Evolutionary conservation across 1,284 basidiomycete genomes (phyloP).

Genomic region (Ustilago tritici): DNA sequence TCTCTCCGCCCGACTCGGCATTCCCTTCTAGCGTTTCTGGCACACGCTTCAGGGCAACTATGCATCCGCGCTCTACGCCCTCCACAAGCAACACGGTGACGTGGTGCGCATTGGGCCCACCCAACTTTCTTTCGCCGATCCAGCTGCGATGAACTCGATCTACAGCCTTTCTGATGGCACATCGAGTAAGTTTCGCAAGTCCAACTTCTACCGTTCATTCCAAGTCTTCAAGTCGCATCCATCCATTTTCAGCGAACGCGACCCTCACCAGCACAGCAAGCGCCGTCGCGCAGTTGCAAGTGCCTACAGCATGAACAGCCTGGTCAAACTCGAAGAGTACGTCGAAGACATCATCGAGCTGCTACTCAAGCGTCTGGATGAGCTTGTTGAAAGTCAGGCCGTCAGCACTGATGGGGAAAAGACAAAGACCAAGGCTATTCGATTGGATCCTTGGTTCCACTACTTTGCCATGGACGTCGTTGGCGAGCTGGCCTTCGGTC

Average conservation of each 20-base stretch:
- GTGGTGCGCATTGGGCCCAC: constrained; percentile 61
- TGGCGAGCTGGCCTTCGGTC: constrained; percentile 56
- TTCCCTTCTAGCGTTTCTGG: constrained; percentile 53
- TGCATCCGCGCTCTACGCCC: constrained; percentile 38
- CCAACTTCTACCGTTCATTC: constrained; percentile 49
- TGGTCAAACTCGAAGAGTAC: constrained; percentile 59
- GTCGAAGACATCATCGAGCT: constrained; percentile 52
- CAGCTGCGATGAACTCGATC: constrained; percentile 51
- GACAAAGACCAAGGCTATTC: constrained; percentile 30
- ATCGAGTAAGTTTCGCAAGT: constrained; percentile 56
- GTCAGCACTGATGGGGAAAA: constrained; percentile 9
- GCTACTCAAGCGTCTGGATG: constrained; percentile 44
- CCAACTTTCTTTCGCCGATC: constrained; percentile 54
- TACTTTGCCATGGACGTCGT: constrained; percentile 64
- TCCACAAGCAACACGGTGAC: constrained; percentile 48
- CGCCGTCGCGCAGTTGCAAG: constrained; percentile 52
- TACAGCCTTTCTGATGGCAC: constrained; percentile 54
- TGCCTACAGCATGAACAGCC: constrained; percentile 59
- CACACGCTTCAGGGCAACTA: constrained; percentile 49
- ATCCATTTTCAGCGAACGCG: constrained; percentile 60
- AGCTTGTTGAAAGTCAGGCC: constrained; percentile 38
- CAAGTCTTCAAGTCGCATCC: constrained; percentile 51
- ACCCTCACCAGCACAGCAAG: constrained; percentile 53
- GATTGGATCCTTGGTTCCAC: constrained; percentile 55
- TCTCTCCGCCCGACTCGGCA: constrained; percentile 44